phyloP scores from a whole-genome alignment of 495 filamentous ascomycete genomes.

The Hypoxylon perforatum region DNA sequence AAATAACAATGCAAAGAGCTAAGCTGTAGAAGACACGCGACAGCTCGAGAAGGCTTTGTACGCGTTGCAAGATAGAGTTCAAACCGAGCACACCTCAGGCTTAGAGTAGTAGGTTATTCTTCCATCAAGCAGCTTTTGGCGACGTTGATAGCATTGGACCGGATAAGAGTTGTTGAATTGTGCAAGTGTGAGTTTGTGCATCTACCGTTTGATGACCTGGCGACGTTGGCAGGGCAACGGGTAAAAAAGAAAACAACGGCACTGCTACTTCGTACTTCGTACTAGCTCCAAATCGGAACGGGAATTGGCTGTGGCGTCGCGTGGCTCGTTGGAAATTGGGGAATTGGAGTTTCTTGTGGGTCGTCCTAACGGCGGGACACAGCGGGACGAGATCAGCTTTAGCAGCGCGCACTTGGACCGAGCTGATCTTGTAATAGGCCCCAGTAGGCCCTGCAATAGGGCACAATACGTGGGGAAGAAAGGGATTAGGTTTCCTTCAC shows the following conservation, averaged over 20 bases:
- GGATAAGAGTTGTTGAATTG: constrained; percentile 31
- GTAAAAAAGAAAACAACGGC: neutral
- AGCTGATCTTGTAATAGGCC: constrained; percentile 4
- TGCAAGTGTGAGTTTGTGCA: constrained; percentile 36
- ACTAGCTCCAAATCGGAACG: too few relatives aligned
- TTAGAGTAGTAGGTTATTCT: constrained; percentile 15
- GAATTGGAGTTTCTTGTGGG: constrained; percentile 20
- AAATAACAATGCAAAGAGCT: constrained; percentile 46
- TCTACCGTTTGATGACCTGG: constrained; percentile 22
- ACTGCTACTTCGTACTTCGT: too few relatives aligned
- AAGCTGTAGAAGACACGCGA: constrained; percentile 40
- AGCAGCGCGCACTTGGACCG: constrained; percentile 7
- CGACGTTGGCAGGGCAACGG: constrained; percentile 29
- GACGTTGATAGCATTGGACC: constrained; percentile 7
- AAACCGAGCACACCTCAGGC: constrained; percentile 1
- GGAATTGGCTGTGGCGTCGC: neutral
- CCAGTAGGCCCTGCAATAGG: too few relatives aligned
- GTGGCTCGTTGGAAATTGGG: constrained; percentile 3
- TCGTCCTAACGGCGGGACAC: neutral
- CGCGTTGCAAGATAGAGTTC: constrained; percentile 12
- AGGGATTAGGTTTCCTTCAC: constrained; percentile 35
- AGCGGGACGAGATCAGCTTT: neutral
- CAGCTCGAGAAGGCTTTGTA: constrained; percentile 3
- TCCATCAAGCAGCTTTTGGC: constrained; percentile 11
- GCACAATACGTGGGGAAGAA: neutral